Evolutionary conservation across 306 rosid species (phyloP).

Genomic region (Castanospermum australe): DNA sequence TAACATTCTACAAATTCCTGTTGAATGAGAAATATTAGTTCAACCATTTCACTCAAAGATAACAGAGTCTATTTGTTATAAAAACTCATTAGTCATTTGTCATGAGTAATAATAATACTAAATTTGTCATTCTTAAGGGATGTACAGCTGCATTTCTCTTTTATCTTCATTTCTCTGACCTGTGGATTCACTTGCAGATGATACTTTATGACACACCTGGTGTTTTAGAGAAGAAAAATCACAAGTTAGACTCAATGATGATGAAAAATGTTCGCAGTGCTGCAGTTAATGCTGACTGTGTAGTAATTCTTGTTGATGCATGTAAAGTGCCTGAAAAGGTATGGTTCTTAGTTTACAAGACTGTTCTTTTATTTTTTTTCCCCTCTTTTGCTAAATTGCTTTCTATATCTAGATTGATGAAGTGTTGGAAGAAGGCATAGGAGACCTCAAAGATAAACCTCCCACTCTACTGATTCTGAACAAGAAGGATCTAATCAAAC

Average conservation of each 20-base stretch:
- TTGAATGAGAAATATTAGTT: not conserved
- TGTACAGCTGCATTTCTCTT: not conserved
- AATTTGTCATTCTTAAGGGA: not conserved
- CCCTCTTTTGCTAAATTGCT: constrained; percentile 26
- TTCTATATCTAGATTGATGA: constrained; percentile 77
- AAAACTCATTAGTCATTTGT: not conserved
- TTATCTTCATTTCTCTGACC: constrained; percentile 23
- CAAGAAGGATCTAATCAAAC: constrained; percentile 92
- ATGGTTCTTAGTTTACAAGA: constrained; percentile 42
- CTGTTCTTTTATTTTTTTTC: not conserved
- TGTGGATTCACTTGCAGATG: constrained; percentile 56
- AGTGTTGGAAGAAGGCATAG: constrained; percentile 76
- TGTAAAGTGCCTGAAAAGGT: constrained; percentile 92
- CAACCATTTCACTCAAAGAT: not conserved
- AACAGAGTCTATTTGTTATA: not conserved
- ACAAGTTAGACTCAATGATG: constrained; percentile 94
- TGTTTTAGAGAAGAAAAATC: constrained; percentile 88
- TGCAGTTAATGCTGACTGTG: constrained; percentile 84
- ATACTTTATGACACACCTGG: constrained; percentile 97
- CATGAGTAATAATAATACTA: not conserved
- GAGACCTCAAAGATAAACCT: constrained; percentile 57
- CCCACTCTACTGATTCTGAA: constrained; percentile 80
- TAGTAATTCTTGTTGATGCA: constrained; percentile 95
- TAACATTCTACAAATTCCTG: not conserved
- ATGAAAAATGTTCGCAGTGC: constrained; percentile 96